These are phyloP conservation scores for Trichoderma atrobrunneum DNA, from an alignment of 2,329 filamentous ascomycete genomes.

Conservation along the genomic window DNA sequence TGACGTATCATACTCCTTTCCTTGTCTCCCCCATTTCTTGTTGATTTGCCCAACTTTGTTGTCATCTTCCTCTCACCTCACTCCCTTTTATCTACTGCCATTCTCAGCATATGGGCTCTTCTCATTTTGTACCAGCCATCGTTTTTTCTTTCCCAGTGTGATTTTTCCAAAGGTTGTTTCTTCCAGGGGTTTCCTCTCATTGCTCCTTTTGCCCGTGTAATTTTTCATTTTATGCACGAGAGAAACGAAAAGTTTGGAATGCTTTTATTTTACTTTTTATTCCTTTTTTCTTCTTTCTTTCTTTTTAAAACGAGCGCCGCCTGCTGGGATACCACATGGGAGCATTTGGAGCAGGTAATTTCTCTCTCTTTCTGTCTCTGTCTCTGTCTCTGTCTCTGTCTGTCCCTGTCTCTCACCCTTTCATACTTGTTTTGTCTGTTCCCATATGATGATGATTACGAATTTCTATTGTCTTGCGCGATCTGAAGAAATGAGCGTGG, in stretches of 20 bases:
- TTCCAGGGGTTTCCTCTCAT: constrained; percentile 28
- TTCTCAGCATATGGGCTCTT: constrained; percentile 20
- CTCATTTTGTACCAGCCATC: constrained; percentile 25
- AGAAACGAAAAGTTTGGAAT: constrained; percentile 29
- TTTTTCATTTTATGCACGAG: constrained; percentile 25
- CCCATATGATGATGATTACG: constrained; percentile 21
- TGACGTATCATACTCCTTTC: constrained; percentile 21
- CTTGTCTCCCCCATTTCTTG: constrained; percentile 23
- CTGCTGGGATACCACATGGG: constrained; percentile 31
- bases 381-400: too few relatives aligned
- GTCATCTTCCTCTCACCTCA: constrained; percentile 14
- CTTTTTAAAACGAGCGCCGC: constrained; percentile 27
- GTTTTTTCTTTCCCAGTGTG: constrained; percentile 24
- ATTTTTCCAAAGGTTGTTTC: constrained; percentile 22
- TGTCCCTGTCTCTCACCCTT: not conserved
- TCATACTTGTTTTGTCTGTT: constrained; percentile 11
- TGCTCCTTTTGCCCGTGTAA: constrained; percentile 28
- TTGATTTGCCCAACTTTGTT: constrained; percentile 2
- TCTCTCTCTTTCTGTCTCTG: constrained; percentile 9
- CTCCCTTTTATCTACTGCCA: constrained; percentile 22
- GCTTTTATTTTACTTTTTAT: constrained; percentile 21
- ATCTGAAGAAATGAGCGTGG: constrained; percentile 8
- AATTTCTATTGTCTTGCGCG: constrained; percentile 16
- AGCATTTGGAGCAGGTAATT: constrained; percentile 22
- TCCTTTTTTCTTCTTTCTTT: not conserved